These are phyloP conservation scores for Prunus dulcis DNA, from an alignment of 306 rosid genomes.

Conservation along the genomic window DNA sequence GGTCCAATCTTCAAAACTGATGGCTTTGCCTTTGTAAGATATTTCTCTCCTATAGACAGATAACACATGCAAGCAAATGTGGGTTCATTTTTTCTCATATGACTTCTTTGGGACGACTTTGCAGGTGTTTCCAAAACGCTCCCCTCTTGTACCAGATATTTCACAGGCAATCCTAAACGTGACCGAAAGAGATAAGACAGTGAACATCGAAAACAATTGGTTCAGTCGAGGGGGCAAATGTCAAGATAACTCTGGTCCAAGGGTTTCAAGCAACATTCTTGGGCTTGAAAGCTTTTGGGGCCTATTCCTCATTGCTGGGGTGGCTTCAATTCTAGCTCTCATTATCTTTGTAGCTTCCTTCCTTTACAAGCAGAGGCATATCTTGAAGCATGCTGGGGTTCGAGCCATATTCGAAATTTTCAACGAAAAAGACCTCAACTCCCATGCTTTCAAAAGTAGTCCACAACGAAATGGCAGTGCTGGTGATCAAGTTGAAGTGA, in stretches of 20 bases:
- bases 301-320: slow-evolving; percentile 49
- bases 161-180: slow-evolving; percentile 55
- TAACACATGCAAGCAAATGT: background rate
- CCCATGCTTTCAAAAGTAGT: slow-evolving; percentile 37
- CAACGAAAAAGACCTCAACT: slow-evolving; percentile 31
- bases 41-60: background rate
- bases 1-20: slow-evolving; percentile 43
- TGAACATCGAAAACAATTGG: slow-evolving; percentile 43
- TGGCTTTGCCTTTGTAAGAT: slow-evolving; percentile 62
- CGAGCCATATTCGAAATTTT: slow-evolving; percentile 21
- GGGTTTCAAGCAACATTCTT: slow-evolving; percentile 39
- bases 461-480: background rate
- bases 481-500: background rate
- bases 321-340: slow-evolving; percentile 37
- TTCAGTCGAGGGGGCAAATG: slow-evolving; percentile 22
- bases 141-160: slow-evolving; percentile 53
- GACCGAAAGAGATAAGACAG: slow-evolving; percentile 54
- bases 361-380: slow-evolving; percentile 31
- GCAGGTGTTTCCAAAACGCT: slow-evolving; percentile 49
- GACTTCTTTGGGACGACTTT: background rate
- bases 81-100: background rate
- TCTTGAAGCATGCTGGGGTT: slow-evolving; percentile 9
- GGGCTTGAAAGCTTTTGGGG: slow-evolving; percentile 72
- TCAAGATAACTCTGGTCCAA: slow-evolving; percentile 5
- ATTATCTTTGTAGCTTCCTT: slow-evolving; percentile 30